phyloP scores from a whole-genome alignment of 108 stramenopile species.

The Cyclotella choctawhatcheeana region DNA sequence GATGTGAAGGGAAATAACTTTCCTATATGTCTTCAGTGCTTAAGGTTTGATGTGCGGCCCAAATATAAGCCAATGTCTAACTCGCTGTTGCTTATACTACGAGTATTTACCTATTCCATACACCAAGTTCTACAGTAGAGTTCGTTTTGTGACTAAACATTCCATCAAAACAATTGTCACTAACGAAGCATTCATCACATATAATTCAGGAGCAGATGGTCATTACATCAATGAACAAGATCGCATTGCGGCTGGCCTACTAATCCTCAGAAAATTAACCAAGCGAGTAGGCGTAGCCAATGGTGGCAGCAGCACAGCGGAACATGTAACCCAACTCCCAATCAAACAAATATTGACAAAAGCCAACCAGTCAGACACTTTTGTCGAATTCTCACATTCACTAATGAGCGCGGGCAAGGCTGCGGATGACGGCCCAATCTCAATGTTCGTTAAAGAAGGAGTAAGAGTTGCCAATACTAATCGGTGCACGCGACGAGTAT shows the following conservation, averaged over 20 bases:
- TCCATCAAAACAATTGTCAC: too few relatives aligned
- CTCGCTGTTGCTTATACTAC: too few relatives aligned
- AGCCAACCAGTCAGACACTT: background rate
- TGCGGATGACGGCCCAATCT: background rate
- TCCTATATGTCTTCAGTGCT: background rate
- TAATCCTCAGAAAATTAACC: background rate
- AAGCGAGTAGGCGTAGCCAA: background rate
- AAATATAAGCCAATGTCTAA: background rate
- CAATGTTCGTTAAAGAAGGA: background rate
- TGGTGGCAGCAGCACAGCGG: background rate
- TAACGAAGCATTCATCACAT: background rate
- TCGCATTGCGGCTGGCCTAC: background rate
- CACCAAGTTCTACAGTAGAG: background rate
- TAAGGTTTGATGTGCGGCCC: too few relatives aligned
- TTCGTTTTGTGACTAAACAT: too few relatives aligned
- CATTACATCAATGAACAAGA: background rate
- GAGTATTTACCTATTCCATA: too few relatives aligned
- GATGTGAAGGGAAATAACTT: too few relatives aligned
- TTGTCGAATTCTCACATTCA: background rate
- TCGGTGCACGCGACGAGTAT: background rate
- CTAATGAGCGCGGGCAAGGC: background rate
- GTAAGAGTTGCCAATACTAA: background rate
- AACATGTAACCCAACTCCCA: background rate
- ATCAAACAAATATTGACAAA: background rate
- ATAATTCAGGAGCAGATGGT: background rate